Evolutionary conservation across 148 eudicot genomes (phyloP), one percentile per base, ranked within the genome.

Genomic region (Vaccinium vitisidaea): DNA sequence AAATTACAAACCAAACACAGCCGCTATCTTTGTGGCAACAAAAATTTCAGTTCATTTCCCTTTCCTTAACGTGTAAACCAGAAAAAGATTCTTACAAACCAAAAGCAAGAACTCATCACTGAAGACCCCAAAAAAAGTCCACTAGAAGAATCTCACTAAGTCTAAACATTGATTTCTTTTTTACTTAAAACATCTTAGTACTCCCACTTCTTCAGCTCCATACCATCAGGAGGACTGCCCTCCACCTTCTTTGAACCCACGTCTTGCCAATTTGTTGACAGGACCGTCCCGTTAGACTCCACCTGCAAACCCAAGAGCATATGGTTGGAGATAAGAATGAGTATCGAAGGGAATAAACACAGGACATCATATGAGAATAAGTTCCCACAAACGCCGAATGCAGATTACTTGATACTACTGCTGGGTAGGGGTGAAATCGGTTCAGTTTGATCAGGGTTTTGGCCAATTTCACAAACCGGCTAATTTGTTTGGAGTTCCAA

Each of bases 191-290:
- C 74, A 69, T 69, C 74, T 69, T 81, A 97, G 79, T 79, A 86
- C 81, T 95, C 95, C 98, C 98, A 97, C 87, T 93, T 95, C 93
- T 90, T 94, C 94, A 97, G 15, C 91, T 97, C 98, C 99, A 97
- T 95, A 79, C 98, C 96, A 83, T 95, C 94, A 2, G 99, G 99
- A 77, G 98, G 90, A 86, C 90, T 92, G 70, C 94, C 93, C 76
- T 97, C 98, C 9, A 97, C 94, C 93, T 90, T 94, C 92, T 95
- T 97, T 4, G 90, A 36, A 19, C 99, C 98, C 65, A 97, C 99
- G 46, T 97, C 99, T 84, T 95, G 92, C 99, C 99, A 97, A 88
- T 97, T 94, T 5, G 98, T 97, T 23, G 99, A 97, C 75, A 97
- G 89, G 87, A 97, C 98, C 0, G 99, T 97, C 54, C 99, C 98